Conservation (phyloP, 257 asterid species). For the Marsdenia floribunda region DNA sequence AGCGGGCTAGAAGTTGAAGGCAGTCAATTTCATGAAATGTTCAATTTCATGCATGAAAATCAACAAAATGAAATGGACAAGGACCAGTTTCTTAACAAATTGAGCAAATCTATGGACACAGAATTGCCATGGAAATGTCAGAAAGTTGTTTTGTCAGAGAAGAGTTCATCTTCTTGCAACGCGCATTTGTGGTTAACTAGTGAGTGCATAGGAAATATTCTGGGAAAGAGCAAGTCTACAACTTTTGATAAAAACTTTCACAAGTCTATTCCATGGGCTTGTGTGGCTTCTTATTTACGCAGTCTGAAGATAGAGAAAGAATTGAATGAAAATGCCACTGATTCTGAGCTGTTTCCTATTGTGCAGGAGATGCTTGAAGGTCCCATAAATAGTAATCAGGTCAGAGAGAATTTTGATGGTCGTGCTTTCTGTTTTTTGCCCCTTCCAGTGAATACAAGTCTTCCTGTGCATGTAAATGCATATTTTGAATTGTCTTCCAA, state of each 20-base stretch:
- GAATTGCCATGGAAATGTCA: constrained; percentile 82
- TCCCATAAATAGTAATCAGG: constrained; percentile 35
- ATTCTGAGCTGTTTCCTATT: constrained; percentile 31
- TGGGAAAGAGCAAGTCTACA: constrained; percentile 39
- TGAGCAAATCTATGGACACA: constrained; percentile 46
- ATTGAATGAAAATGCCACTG: constrained; percentile 24
- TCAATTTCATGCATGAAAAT: constrained; percentile 56
- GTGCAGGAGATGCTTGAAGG: constrained; percentile 41
- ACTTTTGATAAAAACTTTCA: constrained; percentile 44
- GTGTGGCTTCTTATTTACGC: constrained; percentile 70
- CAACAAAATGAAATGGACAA: constrained; percentile 49
- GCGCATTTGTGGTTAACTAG: constrained; percentile 77
- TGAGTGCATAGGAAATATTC: constrained; percentile 65
- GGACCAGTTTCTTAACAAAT: constrained; percentile 62
- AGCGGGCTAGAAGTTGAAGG: constrained; percentile 56
- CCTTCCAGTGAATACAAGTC: constrained; percentile 82
- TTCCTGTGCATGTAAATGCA: constrained; percentile 87
- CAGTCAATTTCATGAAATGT: constrained; percentile 59
- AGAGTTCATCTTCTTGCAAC: constrained; percentile 48
- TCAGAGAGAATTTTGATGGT: constrained; percentile 55
- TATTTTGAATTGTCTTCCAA: constrained; percentile 95
- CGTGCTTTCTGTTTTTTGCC: constrained; percentile 97
- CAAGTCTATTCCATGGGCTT: constrained; percentile 87
- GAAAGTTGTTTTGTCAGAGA: constrained; percentile 78
- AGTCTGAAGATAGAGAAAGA: constrained; percentile 40